Evolutionary conservation across 306 rosid genomes (phyloP).

Genomic region (Carpinus viminea): DNA sequence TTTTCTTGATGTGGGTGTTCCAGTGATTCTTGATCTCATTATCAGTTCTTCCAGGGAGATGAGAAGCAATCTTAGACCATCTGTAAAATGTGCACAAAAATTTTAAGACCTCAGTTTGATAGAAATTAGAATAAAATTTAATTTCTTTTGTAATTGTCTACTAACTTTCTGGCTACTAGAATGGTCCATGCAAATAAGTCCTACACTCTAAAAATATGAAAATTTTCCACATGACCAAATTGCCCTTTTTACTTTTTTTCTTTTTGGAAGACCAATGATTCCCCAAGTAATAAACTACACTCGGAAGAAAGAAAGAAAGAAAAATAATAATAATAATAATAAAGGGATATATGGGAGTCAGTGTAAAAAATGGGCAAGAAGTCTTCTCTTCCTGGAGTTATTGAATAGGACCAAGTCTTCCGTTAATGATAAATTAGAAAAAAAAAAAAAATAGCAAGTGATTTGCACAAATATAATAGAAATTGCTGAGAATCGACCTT

Average conservation of each 20-base stretch:
- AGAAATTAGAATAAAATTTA: not conserved
- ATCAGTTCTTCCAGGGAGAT: constrained; percentile 81
- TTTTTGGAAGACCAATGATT: constrained; percentile 16
- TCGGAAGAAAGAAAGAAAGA: not conserved
- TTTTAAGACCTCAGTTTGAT: not conserved
- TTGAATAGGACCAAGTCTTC: constrained; percentile 29
- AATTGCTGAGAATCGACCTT: constrained; percentile 9
- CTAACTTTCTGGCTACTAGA: constrained; percentile 24
- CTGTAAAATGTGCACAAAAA: constrained; percentile 22
- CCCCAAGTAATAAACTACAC: constrained; percentile 19
- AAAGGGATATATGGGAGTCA: not conserved
- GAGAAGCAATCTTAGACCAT: constrained; percentile 85
- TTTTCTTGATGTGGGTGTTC: constrained; percentile 85
- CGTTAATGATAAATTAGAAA: constrained; percentile 24
- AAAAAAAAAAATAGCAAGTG: not conserved
- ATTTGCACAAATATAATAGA: constrained; percentile 3
- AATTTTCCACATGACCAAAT: constrained; percentile 24
- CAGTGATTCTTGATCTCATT: constrained; percentile 80
- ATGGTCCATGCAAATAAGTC: constrained; percentile 22
- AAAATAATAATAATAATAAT: too few species aligned
- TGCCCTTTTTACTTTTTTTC: not conserved
- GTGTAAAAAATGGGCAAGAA: constrained; percentile 26
- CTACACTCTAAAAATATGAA: constrained; percentile 21
- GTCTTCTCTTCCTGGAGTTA: constrained; percentile 9
- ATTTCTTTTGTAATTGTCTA: constrained; percentile 1